phyloP scores from a whole-genome alignment of 495 filamentous ascomycete species.

The Astrothelium subdiscretum region DNA sequence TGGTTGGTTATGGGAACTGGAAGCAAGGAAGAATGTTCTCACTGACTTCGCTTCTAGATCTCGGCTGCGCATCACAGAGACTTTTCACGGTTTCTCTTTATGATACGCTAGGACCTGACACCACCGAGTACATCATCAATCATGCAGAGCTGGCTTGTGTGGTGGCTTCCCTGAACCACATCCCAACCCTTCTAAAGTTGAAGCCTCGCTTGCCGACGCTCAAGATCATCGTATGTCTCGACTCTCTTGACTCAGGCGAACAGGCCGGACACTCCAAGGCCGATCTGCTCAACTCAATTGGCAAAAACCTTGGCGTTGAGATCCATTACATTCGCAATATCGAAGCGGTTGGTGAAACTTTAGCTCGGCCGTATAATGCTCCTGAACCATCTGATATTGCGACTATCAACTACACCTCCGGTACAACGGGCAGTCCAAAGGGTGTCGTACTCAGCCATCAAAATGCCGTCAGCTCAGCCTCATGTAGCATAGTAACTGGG shows the following conservation, averaged over 20 bases:
- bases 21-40: neutral
- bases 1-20: slow-evolving; percentile 36
- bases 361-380: slow-evolving; percentile 52
- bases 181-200: slow-evolving; percentile 76
- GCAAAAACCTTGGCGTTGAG: slow-evolving; percentile 55
- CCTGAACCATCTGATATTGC: slow-evolving; percentile 67
- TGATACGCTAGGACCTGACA: slow-evolving; percentile 83
- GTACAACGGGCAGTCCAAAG: slow-evolving; percentile 90
- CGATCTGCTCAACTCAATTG: slow-evolving; percentile 61
- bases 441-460: slow-evolving; percentile 79
- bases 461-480: slow-evolving; percentile 64
- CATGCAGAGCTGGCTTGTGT: slow-evolving; percentile 69
- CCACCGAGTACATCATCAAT: slow-evolving; percentile 91
- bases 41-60: slow-evolving; percentile 41
- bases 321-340: slow-evolving; percentile 68
- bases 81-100: slow-evolving; percentile 90
- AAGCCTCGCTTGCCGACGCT: slow-evolving; percentile 64
- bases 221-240: slow-evolving; percentile 82
- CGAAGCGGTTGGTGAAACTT: slow-evolving; percentile 62
- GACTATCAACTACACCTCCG: slow-evolving; percentile 97
- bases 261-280: slow-evolving; percentile 64
- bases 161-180: slow-evolving; percentile 69
- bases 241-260: slow-evolving; percentile 76
- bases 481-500: slow-evolving; percentile 42
- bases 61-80: slow-evolving; percentile 80